phyloP scores from a whole-genome alignment of 1,284 basidiomycete genomes.

The Sanghuangporus weigelae region DNA sequence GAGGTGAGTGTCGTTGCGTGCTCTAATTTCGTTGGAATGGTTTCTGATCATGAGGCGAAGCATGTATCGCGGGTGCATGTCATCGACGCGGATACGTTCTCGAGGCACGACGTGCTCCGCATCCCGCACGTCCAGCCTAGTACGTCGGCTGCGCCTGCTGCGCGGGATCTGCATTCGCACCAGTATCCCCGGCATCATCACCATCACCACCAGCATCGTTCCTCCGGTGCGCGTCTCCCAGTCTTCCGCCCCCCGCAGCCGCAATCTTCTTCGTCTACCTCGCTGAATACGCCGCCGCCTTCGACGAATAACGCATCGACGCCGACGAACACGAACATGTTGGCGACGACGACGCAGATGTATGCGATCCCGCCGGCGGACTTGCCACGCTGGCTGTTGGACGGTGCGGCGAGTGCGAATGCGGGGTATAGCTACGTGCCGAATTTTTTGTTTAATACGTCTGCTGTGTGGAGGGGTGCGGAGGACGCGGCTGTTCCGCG shows the following conservation, averaged over 20 bases:
- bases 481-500: neutral
- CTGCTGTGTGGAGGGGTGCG: neutral
- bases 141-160: constrained; percentile 19
- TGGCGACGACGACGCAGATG: neutral
- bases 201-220: constrained; percentile 19
- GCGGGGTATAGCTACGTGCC: constrained; percentile 5
- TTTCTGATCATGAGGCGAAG: constrained; percentile 29
- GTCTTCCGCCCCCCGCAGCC: neutral
- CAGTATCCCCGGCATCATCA: neutral
- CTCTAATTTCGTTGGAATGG: neutral
- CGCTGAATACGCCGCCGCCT: too few relatives aligned
- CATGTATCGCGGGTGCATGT: constrained; percentile 73
- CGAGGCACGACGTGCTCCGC: constrained; percentile 63
- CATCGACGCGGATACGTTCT: constrained; percentile 77
- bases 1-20: constrained; percentile 46
- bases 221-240: constrained; percentile 17
- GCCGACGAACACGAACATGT: neutral
- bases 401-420: neutral
- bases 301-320: neutral
- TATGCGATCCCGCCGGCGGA: neutral
- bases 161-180: neutral
- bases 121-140: constrained; percentile 41
- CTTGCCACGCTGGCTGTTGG: neutral
- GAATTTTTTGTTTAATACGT: neutral
- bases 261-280: neutral